A percentile compares a stretch with the other conserved stretches of the same genome.
Evolutionary conservation across 1,139 yeast genomes (phyloP).

Genomic region (Hyphopichia khmerensis): DNA sequence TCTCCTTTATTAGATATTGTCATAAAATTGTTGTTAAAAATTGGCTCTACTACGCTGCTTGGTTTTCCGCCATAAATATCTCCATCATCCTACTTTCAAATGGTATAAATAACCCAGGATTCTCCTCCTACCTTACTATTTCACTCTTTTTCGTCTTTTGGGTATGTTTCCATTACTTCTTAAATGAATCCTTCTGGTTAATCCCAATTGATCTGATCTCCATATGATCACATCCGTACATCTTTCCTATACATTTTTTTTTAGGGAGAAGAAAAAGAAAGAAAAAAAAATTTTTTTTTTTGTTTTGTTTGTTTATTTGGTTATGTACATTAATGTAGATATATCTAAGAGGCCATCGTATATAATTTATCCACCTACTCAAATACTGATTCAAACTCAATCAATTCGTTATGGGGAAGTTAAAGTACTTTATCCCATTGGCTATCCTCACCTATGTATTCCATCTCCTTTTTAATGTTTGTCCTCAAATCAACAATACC

Average conservation of each 20-base stretch:
- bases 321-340: too few species aligned
- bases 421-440: slow-evolving; percentile 3
- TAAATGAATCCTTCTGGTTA: background rate
- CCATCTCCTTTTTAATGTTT: slow-evolving; percentile 8
- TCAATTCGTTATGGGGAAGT: too few species aligned
- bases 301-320: too few species aligned
- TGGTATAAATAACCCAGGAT: slow-evolving; percentile 9
- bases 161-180: background rate
- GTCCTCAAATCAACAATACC: slow-evolving; percentile 7
- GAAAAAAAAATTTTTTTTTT: too few species aligned
- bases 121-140: background rate
- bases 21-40: background rate
- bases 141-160: background rate
- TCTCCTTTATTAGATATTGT: slow-evolving; percentile 13
- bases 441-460: slow-evolving; percentile 8
- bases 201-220: background rate
- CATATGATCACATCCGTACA: too few species aligned
- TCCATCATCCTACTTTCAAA: slow-evolving; percentile 11
- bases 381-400: too few species aligned
- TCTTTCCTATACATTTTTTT: too few species aligned
- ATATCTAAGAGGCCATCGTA: background rate
- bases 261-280: too few species aligned
- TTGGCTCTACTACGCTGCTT: slow-evolving; percentile 5
- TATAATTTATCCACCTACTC: too few species aligned
- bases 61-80: slow-evolving; percentile 11